These are phyloP conservation scores for Candida adriatica DNA, from an alignment of 805 yeast genomes.

Conservation along the genomic window DNA sequence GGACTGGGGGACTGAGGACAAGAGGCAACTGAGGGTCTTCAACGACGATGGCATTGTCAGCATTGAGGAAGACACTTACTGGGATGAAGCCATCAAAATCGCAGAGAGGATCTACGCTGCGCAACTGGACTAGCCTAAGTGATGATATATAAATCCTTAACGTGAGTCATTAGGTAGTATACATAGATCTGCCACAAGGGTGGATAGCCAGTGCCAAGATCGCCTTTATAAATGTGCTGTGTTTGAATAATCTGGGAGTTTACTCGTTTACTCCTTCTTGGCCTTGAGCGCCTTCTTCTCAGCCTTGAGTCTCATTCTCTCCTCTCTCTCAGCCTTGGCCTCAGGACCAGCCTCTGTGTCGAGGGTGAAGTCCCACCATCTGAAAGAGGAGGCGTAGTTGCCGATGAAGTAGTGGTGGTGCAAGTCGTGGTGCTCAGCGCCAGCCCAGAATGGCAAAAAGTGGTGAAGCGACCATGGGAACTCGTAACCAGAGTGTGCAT, in stretches of 20 bases:
- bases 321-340: slow-evolving; percentile 71
- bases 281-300: slow-evolving; percentile 14
- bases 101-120: slow-evolving; percentile 8
- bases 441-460: slow-evolving; percentile 94
- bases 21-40: slow-evolving; percentile 4
- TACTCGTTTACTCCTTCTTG: slow-evolving; percentile 13
- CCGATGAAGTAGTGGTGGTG: slow-evolving; percentile 96
- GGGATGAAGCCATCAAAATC: slow-evolving; percentile 6
- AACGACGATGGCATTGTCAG: slow-evolving; percentile 6
- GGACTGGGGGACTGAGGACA: slow-evolving; percentile 4
- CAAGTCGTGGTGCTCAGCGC: slow-evolving; percentile 96
- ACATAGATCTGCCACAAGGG: neutral
- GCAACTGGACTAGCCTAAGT: slow-evolving; percentile 2
- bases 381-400: slow-evolving; percentile 88
- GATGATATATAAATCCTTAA: neutral
- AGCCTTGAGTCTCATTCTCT: slow-evolving; percentile 37
- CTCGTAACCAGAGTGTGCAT: slow-evolving; percentile 96
- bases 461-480: slow-evolving; percentile 95
- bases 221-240: too few relatives aligned
- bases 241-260: too few relatives aligned
- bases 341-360: slow-evolving; percentile 88
- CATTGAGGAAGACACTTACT: slow-evolving; percentile 5
- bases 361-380: slow-evolving; percentile 89
- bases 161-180: neutral
- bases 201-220: too few relatives aligned